A percentile compares a stretch with the other conserved stretches of the same genome.
phyloP scores from a whole-genome alignment of 768 basidiomycete genomes.

The Boletus vermiculosoides region DNA sequence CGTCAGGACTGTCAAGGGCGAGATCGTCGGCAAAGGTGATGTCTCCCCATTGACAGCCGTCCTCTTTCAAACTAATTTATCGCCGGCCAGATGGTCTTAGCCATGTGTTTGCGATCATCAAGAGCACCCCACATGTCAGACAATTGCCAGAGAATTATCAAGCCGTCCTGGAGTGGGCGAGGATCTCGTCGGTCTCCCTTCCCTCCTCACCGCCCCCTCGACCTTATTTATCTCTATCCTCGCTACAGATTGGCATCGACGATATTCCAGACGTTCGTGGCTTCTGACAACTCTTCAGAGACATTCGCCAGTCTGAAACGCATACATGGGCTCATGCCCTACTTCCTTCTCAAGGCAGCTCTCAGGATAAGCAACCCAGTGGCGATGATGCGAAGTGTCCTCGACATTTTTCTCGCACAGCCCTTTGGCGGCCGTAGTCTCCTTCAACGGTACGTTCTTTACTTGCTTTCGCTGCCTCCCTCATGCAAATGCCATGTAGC shows the following conservation, averaged over 20 bases:
- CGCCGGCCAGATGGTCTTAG: conserved; percentile 73
- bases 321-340: conserved; percentile 95
- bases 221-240: conserved; percentile 9
- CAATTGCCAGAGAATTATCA: conserved; percentile 81
- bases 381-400: conserved; percentile 86
- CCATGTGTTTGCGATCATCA: conserved; percentile 85
- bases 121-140: conserved; percentile 70
- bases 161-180: conserved; percentile 93
- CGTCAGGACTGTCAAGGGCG: conserved; percentile 86
- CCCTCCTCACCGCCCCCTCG: neutral
- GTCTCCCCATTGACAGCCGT: neutral
- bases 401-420: conserved; percentile 95
- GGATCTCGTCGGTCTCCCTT: conserved; percentile 77
- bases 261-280: conserved; percentile 92
- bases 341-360: conserved; percentile 91
- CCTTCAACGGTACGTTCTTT: conserved; percentile 67
- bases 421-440: conserved; percentile 94
- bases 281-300: conserved; percentile 89
- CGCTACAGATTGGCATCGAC: conserved; percentile 82
- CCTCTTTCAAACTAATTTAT: conserved; percentile 5
- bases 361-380: conserved; percentile 94
- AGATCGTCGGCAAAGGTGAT: conserved; percentile 83
- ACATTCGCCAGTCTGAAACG: conserved; percentile 86
- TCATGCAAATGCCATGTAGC: conserved; percentile 38
- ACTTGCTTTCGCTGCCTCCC: neutral